phyloP scores from a whole-genome alignment of 345 rosid species.

The Erysimum cheiranthoides region DNA sequence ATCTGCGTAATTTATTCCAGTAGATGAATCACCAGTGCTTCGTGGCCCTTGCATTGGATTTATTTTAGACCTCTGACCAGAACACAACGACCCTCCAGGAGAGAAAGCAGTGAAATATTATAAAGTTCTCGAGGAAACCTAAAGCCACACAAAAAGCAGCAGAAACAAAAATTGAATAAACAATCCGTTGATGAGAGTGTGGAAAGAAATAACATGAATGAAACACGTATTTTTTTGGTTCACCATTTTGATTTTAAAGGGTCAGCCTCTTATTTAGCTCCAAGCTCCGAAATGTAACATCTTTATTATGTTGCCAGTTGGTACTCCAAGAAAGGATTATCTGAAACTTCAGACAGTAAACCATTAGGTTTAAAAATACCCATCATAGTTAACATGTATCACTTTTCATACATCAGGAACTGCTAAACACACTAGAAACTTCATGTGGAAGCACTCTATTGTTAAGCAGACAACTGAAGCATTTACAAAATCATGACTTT shows the following conservation, averaged over 20 bases:
- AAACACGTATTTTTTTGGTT: not conserved
- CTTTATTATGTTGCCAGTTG: not conserved
- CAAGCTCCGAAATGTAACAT: slow-evolving; percentile 18
- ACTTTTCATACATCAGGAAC: not conserved
- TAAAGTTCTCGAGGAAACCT: slow-evolving; percentile 32
- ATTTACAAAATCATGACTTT: slow-evolving; percentile 22
- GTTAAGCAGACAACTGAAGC: slow-evolving; percentile 17
- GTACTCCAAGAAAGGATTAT: slow-evolving; percentile 2
- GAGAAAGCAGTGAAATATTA: not conserved
- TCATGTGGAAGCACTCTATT: not conserved
- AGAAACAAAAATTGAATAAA: not conserved
- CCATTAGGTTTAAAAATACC: not conserved
- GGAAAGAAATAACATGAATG: not conserved
- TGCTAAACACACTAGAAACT: not conserved
- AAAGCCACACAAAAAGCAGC: slow-evolving; percentile 19
- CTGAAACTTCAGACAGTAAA: slow-evolving; percentile 18
- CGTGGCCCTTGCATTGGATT: slow-evolving; percentile 45
- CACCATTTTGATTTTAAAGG: slow-evolving; percentile 21
- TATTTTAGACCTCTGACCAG: slow-evolving; percentile 6
- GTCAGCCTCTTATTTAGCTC: slow-evolving; percentile 14
- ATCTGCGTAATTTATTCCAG: slow-evolving; percentile 33
- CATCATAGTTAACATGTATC: slow-evolving; percentile 7
- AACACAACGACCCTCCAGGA: slow-evolving; percentile 20
- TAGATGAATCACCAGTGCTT: slow-evolving; percentile 38
- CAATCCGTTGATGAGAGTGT: slow-evolving; percentile 19